Evolutionary conservation across 306 rosid genomes (phyloP), one percentile per base, ranked within the genome.

Genomic region (Malus sylvestris): DNA sequence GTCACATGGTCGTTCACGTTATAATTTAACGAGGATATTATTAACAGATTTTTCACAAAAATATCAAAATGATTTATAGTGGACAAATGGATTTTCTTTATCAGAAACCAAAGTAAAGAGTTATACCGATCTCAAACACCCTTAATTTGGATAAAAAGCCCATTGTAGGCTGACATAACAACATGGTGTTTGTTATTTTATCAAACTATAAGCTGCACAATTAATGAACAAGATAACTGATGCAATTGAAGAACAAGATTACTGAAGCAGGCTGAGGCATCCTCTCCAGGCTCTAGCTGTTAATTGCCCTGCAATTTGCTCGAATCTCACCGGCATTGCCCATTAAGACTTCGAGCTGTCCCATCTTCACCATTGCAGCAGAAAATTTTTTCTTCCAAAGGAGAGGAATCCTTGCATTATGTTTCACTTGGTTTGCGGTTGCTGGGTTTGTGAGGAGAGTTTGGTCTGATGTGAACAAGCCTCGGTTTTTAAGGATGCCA

Each of bases 281-380:
- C 68, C 77, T 23, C 12, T 3, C 14, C 14, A 8, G 12, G 15
- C 68, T 66, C 80, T 78, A 75, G 80, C 78, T 40, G 58, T 80
- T 88, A 40, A 77, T 52, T 10, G 83, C 86, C 78, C 89, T 85
- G 81, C 96, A 92, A 67, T 76, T 88, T 58, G 76, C 35, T 75
- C 91, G 86, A 70, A 90, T 88, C 88, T 88, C 91, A 67, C 91
- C 89, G 45, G 71, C 81, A 69, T 73, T 46, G 51, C 89, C 87
- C 5, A 89, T 92, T 14, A 87, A 70, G 70, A 84, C 89, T 51
- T 79, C 81, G 13, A 92, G 77, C 73, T 78, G 83, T 16, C 92
- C 91, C 97, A 92, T 87, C 77, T 90, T 92, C 58, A 88, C 85
- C 92, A 90, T 90, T 20, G 92, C 93, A 61, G 75, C 84, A 0